Evolutionary conservation across 1,139 yeast genomes (phyloP).

Genomic region (Scheffersomyces insectosa): DNA sequence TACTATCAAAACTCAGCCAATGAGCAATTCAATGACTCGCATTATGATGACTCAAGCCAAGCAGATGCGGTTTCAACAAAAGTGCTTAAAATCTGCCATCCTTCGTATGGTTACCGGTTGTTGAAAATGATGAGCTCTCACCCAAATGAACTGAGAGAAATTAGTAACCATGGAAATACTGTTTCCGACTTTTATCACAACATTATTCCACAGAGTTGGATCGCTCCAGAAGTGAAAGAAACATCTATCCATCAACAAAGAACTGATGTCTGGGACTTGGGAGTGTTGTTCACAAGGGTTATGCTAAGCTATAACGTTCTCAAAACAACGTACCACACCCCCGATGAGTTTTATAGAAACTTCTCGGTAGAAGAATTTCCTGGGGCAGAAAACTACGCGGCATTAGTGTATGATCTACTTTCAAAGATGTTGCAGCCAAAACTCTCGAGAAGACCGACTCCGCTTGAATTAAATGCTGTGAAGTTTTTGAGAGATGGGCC

Average conservation of each 20-base stretch:
- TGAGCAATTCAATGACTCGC: slow-evolving; percentile 2
- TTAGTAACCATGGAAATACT: slow-evolving; percentile 3
- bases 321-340: slow-evolving; percentile 54
- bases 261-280: slow-evolving; percentile 92
- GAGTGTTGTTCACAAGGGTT: slow-evolving; percentile 72
- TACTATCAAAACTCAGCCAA: slow-evolving; percentile 8
- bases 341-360: slow-evolving; percentile 58
- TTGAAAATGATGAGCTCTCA: slow-evolving; percentile 56
- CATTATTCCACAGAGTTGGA: slow-evolving; percentile 51
- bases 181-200: slow-evolving; percentile 10
- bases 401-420: slow-evolving; percentile 62
- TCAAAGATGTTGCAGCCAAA: slow-evolving; percentile 63
- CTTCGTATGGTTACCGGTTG: slow-evolving; percentile 70
- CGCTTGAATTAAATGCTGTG: slow-evolving; percentile 80
- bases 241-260: slow-evolving; percentile 60
- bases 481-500: slow-evolving; percentile 77
- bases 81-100: slow-evolving; percentile 62
- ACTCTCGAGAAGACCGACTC: slow-evolving; percentile 73
- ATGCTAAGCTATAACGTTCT: slow-evolving; percentile 56
- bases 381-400: slow-evolving; percentile 35
- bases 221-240: slow-evolving; percentile 69
- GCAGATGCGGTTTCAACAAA: slow-evolving; percentile 12
- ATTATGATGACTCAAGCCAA: slow-evolving; percentile 2
- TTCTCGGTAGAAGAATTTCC: slow-evolving; percentile 33
- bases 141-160: slow-evolving; percentile 33